Base-by-base conservation (phyloP, 2,329 filamentous ascomycete genomes). In the Atkinsonella hypoxylon region DNA sequence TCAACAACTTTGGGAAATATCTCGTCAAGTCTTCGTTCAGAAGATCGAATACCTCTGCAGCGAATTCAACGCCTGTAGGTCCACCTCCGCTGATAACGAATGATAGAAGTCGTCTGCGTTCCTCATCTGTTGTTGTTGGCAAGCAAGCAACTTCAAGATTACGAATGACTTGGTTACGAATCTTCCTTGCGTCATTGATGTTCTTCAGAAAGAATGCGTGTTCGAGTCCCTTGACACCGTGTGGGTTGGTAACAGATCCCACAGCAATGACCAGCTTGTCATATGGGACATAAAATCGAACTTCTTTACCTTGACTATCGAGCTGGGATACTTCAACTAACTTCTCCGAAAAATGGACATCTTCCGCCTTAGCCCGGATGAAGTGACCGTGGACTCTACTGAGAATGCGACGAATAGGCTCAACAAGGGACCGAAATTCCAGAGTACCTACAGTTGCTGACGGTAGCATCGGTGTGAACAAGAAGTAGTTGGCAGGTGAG, bases 401-500 rank as follows among this genome's bases (percentile, higher is more conserved):
- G 18, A 97, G 73, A 58, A 98, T 93, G 45, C 87, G 81, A 54
- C 93, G 81, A 54, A 98, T 87, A 0, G 93, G 93, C 67, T 98
- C 93, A 40, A 96, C 89, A 52, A 98, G 74, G 47, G 89, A 95
- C 56, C 91, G 78, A 61, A 97, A 73, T 63, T 95, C 91, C 32
- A 98, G 74, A 0, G 93, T 98, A 12, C 94, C 94, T 6, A 98
- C 93, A 0, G 94, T 98, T 8, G 93, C 94, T 34, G 89, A 95
- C 1, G 93, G 93, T 42, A 98, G 75, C 90, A 98, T 97, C 0
- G 93, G 93, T 2, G 93, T 98, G 67, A 98, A 98, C 32, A 98
- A 72, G 70, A 98, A 98, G 70, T 97, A 95, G 62, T 97, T 97
- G 36, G 86, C 86, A 0, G 93, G 91, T 12, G 89, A 95, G 42